These are phyloP conservation scores for Ceratorhiza oryzae-sativae DNA, from an alignment of 1,284 basidiomycete species.

Conservation along the genomic window DNA sequence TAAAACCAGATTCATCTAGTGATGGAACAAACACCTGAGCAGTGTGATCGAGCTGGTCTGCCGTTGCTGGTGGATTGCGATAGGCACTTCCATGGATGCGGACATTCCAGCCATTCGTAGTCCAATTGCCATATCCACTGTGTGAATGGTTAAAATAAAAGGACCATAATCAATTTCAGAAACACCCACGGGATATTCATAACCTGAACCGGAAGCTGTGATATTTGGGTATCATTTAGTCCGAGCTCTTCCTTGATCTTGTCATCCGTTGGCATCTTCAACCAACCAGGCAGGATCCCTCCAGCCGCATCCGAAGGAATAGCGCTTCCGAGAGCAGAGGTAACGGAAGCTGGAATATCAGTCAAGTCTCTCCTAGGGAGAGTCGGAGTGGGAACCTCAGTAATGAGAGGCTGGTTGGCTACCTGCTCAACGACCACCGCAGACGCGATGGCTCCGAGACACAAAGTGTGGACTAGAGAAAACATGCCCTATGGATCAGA, in stretches of 20 bases:
- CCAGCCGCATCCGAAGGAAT: conserved; percentile 39
- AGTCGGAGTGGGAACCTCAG: not conserved
- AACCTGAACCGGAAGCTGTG: conserved; percentile 38
- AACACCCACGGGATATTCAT: conserved; percentile 44
- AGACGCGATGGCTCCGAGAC: not conserved
- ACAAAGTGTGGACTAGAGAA: not conserved
- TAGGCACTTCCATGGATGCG: conserved; percentile 43
- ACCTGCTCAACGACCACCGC: not conserved
- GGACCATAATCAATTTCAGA: not conserved
- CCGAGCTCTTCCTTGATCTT: conserved; percentile 41
- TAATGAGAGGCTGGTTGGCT: not conserved
- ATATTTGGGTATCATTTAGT: conserved; percentile 39
- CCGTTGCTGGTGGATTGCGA: conserved; percentile 39
- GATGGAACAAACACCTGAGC: conserved; percentile 41
- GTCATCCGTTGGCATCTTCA: conserved; percentile 38
- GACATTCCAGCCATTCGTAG: conserved; percentile 38
- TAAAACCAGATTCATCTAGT: conserved; percentile 39
- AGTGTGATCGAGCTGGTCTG: conserved; percentile 38
- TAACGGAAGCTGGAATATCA: conserved; percentile 11
- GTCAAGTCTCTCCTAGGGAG: not conserved
- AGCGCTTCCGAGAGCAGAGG: conserved; percentile 2
- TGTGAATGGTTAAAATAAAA: not conserved
- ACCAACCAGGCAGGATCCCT: conserved; percentile 41
- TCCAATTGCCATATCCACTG: conserved; percentile 43
- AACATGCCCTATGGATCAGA: not conserved